Base-by-base conservation (phyloP, 768 basidiomycete genomes). In the Tremella mesenterica region DNA sequence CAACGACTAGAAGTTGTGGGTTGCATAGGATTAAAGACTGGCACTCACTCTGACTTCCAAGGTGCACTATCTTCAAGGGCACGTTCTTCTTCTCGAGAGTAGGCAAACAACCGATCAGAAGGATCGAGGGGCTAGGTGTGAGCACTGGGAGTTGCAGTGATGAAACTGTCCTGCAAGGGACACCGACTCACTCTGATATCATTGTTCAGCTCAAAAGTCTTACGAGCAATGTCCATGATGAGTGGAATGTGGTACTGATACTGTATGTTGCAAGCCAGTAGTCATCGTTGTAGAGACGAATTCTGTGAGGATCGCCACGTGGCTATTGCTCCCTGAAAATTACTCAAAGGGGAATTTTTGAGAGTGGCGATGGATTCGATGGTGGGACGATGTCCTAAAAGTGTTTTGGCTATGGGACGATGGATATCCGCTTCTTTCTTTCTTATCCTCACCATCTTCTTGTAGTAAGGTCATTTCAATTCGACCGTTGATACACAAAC, bases 21-120 rank as follows among this genome's bases (percentile, higher is more conserved):
- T 16, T 29, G 23, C 5, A 20, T 7, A 8, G 8, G 41, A 43
- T 34, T 25, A 4, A 34, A 29, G 8, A 36, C 44, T 50, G 21
- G 13, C 23, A 52, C 75, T 57, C 44, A 92, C 91, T 97, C 93
- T 65, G 82, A 81, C 53, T 78, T 78, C 93, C 93, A 99, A 26
- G 88, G 89, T 23, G 79, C 76, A 59, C 84, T 83, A 31, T 79
- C 75, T 48, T 92, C 87, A 21, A 75, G 46, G 1, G 47, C 62
- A 36, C 59, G 62, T 60, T 76, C 75, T 26, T 72, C 72, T 16
- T 65, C 67, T 30, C 60, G 61, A 41, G 75, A 61, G 58, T 75
- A 75, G 10, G 63, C 57, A 53, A 72, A 75, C 34, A 76, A 60
- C 12, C 64, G 64, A 44, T 69, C 72, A 12, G 58, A 53, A 1